Evolutionary conservation across 306 rosid species (phyloP).

Genomic region (Canavalia ensiformis): DNA sequence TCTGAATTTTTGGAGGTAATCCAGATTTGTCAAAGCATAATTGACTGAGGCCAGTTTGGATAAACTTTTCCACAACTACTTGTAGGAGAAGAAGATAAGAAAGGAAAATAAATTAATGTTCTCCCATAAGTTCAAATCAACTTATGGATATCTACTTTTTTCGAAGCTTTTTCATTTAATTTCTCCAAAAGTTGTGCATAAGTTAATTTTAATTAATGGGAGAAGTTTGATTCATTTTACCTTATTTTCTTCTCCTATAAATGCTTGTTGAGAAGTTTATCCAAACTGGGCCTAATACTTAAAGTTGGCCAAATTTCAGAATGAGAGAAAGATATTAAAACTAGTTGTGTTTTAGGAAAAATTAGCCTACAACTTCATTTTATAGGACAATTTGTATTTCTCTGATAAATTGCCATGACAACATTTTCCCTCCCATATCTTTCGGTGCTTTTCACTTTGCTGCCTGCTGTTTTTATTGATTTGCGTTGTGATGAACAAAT

Average conservation of each 20-base stretch:
- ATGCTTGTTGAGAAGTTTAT: no score
- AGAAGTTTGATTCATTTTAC: no score
- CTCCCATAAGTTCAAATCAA: no score
- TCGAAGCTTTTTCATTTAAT: no score
- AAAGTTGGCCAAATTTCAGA: conserved; percentile 29
- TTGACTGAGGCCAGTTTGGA: neutral
- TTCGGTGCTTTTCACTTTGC: conserved; percentile 31
- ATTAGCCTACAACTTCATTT: neutral
- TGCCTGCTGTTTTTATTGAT: conserved; percentile 30
- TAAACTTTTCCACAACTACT: no score
- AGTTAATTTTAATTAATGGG: no score
- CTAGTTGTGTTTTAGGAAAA: conserved; percentile 6
- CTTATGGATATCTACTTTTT: no score
- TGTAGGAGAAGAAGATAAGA: no score
- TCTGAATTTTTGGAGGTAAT: conserved; percentile 38
- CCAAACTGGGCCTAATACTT: no score
- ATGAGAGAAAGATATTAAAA: conserved; percentile 34
- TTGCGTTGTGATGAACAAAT: conserved; percentile 13
- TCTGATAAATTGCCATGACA: conserved; percentile 30
- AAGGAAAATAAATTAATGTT: no score
- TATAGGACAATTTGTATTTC: conserved; percentile 28
- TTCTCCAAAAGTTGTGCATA: no score
- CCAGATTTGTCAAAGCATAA: neutral
- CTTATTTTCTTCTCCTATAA: no score
- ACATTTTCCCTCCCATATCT: conserved; percentile 14